Evolutionary conservation across 805 yeast genomes (phyloP).

Genomic region (Candida easanensis): DNA sequence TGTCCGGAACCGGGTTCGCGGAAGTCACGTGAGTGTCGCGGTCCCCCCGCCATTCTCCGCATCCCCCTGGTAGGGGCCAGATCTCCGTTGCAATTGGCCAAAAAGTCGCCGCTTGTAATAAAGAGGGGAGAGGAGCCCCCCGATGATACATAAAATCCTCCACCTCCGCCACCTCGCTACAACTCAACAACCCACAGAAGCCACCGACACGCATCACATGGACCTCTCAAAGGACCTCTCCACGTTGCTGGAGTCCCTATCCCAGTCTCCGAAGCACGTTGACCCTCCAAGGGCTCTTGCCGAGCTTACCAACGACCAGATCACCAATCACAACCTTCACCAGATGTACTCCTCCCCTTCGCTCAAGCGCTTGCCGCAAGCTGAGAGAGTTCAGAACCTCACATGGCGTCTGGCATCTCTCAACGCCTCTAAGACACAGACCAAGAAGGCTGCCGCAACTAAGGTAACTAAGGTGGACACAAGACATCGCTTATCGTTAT

Average conservation of each 20-base stretch:
- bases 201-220: too few species aligned
- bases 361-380: conserved; percentile 13
- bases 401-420: conserved; percentile 16
- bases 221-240: conserved; percentile 8
- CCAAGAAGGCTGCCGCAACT: background rate
- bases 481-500: conserved; percentile 6
- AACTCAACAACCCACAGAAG: too few species aligned
- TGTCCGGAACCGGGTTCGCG: too few species aligned
- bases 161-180: too few species aligned
- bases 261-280: conserved; percentile 2
- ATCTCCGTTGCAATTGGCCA: background rate
- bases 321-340: conserved; percentile 13
- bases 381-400: conserved; percentile 15
- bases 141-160: too few species aligned
- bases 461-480: conserved; percentile 2
- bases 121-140: too few species aligned
- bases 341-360: conserved; percentile 14
- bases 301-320: conserved; percentile 10
- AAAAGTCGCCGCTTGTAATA: background rate
- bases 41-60: too few species aligned
- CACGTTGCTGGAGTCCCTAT: conserved; percentile 14
- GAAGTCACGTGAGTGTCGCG: too few species aligned
- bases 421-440: background rate
- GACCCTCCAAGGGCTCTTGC: conserved; percentile 6
- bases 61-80: background rate